Conservation (phyloP, 495 filamentous ascomycete genomes). For the Viridothelium virens region DNA sequence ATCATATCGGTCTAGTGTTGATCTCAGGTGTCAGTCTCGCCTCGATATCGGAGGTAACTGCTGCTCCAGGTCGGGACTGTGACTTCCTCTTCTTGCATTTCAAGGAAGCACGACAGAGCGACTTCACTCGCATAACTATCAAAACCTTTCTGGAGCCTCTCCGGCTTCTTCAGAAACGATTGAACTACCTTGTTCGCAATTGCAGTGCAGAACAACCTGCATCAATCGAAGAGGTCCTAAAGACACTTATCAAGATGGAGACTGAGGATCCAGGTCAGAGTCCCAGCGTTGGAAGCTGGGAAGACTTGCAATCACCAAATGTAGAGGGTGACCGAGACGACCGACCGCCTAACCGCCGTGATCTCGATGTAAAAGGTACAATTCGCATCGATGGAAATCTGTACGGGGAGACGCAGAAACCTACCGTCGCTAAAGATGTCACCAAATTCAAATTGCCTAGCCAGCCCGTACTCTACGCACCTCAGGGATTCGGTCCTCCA, state of each 20-base stretch:
- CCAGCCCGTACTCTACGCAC: constrained; percentile 73
- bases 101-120: constrained; percentile 54
- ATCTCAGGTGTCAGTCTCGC: constrained; percentile 65
- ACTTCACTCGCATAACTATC: constrained; percentile 66
- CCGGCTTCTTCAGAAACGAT: constrained; percentile 66
- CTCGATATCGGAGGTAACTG: constrained; percentile 79
- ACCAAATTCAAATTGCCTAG: constrained; percentile 79
- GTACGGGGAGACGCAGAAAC: constrained; percentile 23
- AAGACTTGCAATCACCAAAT: constrained; percentile 45
- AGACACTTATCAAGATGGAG: constrained; percentile 61
- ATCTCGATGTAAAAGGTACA: constrained; percentile 49
- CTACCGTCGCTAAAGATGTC: constrained; percentile 39
- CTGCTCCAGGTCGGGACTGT: constrained; percentile 79
- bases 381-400: constrained; percentile 58
- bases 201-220: constrained; percentile 57
- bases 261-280: constrained; percentile 52
- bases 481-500: constrained; percentile 65
- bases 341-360: constrained; percentile 29
- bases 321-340: constrained; percentile 46
- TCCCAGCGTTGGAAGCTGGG: constrained; percentile 85
- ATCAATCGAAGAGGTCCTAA: constrained; percentile 55
- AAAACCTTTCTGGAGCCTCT: constrained; percentile 90
- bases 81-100: constrained; percentile 90
- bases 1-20: constrained; percentile 85
- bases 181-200: constrained; percentile 77